Evolutionary conservation across 305 asterid species (phyloP).

Genomic region (Coffea humblotiana): DNA sequence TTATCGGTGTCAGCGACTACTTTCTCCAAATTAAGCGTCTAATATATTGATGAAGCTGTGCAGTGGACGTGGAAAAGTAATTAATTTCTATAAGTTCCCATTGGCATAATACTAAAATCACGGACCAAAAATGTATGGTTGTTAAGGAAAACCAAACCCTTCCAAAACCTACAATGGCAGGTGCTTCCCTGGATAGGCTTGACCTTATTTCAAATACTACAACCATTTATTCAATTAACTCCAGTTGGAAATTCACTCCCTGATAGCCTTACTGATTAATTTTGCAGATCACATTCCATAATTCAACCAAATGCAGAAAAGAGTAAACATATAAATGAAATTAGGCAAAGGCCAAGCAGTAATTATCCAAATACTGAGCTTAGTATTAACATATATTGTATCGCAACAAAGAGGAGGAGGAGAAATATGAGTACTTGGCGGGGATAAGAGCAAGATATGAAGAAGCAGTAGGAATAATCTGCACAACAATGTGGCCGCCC

Average conservation of each 20-base stretch:
- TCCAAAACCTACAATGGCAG: neutral
- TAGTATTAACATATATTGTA: neutral
- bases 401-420: neutral
- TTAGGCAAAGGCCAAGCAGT: neutral
- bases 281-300: neutral
- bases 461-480: conserved; percentile 67
- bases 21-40: neutral
- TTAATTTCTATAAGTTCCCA: neutral
- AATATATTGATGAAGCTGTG: neutral
- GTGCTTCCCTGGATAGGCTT: neutral
- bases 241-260: too few species aligned
- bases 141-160: neutral
- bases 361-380: neutral
- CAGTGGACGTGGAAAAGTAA: neutral
- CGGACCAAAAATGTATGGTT: neutral
- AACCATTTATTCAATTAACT: too few species aligned
- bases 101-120: neutral
- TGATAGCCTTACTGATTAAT: too few species aligned
- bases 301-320: neutral
- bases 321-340: neutral
- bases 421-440: conserved; percentile 59
- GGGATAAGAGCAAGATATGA: conserved; percentile 93
- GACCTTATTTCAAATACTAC: neutral
- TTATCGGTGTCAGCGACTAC: neutral
- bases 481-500: conserved; percentile 77